A percentile compares a stretch with the other conserved stretches of the same genome.
phyloP scores from a whole-genome alignment of 2,329 filamentous ascomycete genomes.

The Cercospora sesami region DNA sequence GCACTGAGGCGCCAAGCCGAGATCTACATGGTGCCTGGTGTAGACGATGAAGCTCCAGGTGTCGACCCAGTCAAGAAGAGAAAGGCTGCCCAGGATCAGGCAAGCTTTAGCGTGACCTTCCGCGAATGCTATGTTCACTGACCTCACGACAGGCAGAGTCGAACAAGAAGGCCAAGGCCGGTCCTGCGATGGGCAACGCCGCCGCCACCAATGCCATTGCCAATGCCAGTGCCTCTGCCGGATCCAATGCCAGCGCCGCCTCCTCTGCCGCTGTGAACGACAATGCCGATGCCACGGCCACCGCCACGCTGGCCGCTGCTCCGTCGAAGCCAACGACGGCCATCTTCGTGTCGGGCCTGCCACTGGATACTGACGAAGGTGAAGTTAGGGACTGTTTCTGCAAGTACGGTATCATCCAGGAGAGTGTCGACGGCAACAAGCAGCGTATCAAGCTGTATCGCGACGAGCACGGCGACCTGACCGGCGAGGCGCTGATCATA shows the following conservation, averaged over 20 bases:
- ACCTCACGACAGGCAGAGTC: slow-evolving; percentile 15
- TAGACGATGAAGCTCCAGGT: slow-evolving; percentile 54
- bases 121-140: background rate
- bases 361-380: slow-evolving; percentile 71
- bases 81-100: slow-evolving; percentile 42
- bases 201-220: slow-evolving; percentile 17
- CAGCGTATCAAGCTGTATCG: slow-evolving; percentile 92
- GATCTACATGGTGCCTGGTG: slow-evolving; percentile 61
- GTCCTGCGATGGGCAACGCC: slow-evolving; percentile 9
- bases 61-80: slow-evolving; percentile 42
- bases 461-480: slow-evolving; percentile 79
- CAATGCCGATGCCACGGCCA: slow-evolving; percentile 10
- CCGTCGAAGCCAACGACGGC: slow-evolving; percentile 61
- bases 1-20: slow-evolving; percentile 61
- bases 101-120: slow-evolving; percentile 19
- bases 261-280: slow-evolving; percentile 18
- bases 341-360: slow-evolving; percentile 87
- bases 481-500: slow-evolving; percentile 85
- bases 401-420: slow-evolving; percentile 87
- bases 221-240: slow-evolving; percentile 11
- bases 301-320: slow-evolving; percentile 9
- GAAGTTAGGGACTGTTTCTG: slow-evolving; percentile 85
- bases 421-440: slow-evolving; percentile 84
- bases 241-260: slow-evolving; percentile 18
- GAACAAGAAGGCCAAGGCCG: slow-evolving; percentile 26